Evolutionary conservation across 225 moss, liverwort and hornwort species (phyloP).

Genomic region (Asterella californica): DNA sequence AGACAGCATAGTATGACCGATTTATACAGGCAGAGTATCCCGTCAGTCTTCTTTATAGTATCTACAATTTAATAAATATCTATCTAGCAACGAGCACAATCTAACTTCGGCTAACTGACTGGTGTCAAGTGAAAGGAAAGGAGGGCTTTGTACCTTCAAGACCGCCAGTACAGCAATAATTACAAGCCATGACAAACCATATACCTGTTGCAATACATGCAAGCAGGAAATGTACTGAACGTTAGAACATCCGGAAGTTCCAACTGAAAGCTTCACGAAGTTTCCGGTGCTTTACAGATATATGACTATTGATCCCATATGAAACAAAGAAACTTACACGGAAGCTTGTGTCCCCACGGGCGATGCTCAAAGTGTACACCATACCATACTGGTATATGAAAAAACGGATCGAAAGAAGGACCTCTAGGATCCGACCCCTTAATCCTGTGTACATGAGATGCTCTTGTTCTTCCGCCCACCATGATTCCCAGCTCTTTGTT

Average conservation of each 20-base stretch:
- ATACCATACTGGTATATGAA: constrained; percentile 88
- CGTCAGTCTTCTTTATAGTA: too few species aligned
- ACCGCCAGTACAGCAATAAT: constrained; percentile 72
- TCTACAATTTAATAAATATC: too few species aligned
- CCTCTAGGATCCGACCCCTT: constrained; percentile 65
- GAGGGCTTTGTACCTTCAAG: constrained; percentile 54
- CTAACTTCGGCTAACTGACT: too few species aligned
- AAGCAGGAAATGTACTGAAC: not conserved
- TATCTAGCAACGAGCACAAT: too few species aligned
- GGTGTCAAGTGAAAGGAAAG: not conserved
- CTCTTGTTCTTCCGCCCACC: constrained; percentile 96
- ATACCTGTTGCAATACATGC: constrained; percentile 51
- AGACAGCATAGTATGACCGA: not conserved
- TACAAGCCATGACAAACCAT: constrained; percentile 92
- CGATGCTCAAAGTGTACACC: constrained; percentile 72
- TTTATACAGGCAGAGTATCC: not conserved
- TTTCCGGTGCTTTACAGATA: not conserved
- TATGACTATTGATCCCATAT: not conserved
- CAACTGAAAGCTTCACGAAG: not conserved
- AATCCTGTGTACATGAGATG: constrained; percentile 67
- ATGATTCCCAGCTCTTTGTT: constrained; percentile 92
- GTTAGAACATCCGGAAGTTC: not conserved
- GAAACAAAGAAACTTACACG: constrained; percentile 42
- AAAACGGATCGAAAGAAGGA: constrained; percentile 61
- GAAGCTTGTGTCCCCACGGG: constrained; percentile 47